Conservation (phyloP, 1,139 yeast genomes). For the Blastobotrys aristatus region DNA sequence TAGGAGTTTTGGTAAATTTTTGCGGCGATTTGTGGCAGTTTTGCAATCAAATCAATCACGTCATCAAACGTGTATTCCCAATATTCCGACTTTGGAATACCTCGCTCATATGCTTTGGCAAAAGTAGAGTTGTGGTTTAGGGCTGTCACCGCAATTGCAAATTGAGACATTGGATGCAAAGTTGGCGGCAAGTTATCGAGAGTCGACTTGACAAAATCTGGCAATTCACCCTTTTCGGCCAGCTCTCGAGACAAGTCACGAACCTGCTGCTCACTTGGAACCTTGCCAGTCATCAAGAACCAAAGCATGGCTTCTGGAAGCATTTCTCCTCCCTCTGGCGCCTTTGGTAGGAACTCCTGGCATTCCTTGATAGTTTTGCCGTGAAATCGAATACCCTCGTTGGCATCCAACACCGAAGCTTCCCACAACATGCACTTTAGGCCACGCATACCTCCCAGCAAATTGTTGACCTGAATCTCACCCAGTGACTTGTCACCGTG, state of each 20-base stretch:
- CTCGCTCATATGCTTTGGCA: slow-evolving; percentile 86
- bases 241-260: slow-evolving; percentile 72
- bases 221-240: slow-evolving; percentile 77
- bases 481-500: slow-evolving; percentile 37
- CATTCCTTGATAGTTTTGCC: slow-evolving; percentile 50
- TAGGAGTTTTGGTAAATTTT: slow-evolving; percentile 88
- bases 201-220: slow-evolving; percentile 78
- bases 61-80: slow-evolving; percentile 95
- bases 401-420: slow-evolving; percentile 48
- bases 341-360: slow-evolving; percentile 43
- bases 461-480: slow-evolving; percentile 41
- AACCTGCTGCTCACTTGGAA: slow-evolving; percentile 74
- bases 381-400: slow-evolving; percentile 51
- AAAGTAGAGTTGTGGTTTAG: slow-evolving; percentile 86
- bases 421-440: slow-evolving; percentile 50
- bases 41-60: slow-evolving; percentile 80
- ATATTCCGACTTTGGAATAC: slow-evolving; percentile 81
- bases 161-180: slow-evolving; percentile 97
- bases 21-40: slow-evolving; percentile 88
- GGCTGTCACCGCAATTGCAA: slow-evolving; percentile 88
- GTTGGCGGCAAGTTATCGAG: slow-evolving; percentile 78
- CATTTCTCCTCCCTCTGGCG: slow-evolving; percentile 47
- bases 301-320: slow-evolving; percentile 88
- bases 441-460: slow-evolving; percentile 56
- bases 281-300: slow-evolving; percentile 87